Evolutionary conservation across 495 filamentous ascomycete genomes (phyloP).

Genomic region (Penicillium desertorum): DNA sequence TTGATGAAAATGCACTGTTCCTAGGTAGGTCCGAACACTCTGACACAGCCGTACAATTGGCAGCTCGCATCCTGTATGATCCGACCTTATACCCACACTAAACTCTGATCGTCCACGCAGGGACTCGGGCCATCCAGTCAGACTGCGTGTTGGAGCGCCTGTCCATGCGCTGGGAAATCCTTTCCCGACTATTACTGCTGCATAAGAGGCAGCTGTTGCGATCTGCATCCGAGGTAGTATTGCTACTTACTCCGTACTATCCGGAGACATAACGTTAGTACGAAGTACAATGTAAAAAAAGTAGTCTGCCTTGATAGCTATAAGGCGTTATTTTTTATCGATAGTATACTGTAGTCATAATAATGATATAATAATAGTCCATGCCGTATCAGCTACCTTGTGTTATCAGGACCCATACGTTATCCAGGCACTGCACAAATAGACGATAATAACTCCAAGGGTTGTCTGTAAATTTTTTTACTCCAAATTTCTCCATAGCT

Average conservation of each 20-base stretch:
- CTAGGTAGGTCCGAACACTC: constrained; percentile 10
- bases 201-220: neutral
- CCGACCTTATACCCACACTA: constrained; percentile 12
- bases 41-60: constrained; percentile 9
- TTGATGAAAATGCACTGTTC: constrained; percentile 3
- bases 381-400: neutral
- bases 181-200: neutral
- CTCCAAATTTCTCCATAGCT: neutral
- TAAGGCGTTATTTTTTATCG: neutral
- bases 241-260: neutral
- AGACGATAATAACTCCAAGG: too few relatives aligned
- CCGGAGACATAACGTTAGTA: neutral
- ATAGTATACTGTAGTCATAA: neutral
- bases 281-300: neutral
- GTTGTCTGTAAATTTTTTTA: too few relatives aligned
- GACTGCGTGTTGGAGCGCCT: constrained; percentile 11
- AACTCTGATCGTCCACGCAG: constrained; percentile 22
- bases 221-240: constrained; percentile 6
- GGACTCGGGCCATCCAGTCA: constrained; percentile 14
- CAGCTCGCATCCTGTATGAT: constrained; percentile 7
- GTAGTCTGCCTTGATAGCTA: neutral
- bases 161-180: neutral
- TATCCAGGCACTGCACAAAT: neutral
- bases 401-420: constrained; percentile 2
- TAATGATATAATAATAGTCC: neutral